Evolutionary conservation across 352 stramenopile genomes (phyloP), one percentile per base, ranked within the genome.

Genomic region (Phytophthora constricta): DNA sequence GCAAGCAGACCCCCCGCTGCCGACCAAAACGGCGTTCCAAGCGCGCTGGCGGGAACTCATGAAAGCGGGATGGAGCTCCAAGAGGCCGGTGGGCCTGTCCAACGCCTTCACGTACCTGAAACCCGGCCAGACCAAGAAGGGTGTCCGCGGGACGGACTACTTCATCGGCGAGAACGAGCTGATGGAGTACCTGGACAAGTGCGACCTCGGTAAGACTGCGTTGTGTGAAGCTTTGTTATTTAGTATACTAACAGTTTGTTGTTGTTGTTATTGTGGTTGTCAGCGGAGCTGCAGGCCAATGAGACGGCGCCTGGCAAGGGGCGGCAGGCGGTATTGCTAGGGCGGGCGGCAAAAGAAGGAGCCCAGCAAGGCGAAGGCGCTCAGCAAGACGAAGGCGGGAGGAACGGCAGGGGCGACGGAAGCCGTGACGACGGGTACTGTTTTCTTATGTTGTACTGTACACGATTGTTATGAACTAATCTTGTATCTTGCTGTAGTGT

Each of bases 11-110:
- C 39, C 39, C 39, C n/a, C 39, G 39, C n/a, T 9, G 8, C 39
- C 37, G 39, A 25, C 25, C 23, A 39, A 43, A 23, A 62, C 54
- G 43, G 42, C 43, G 10, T 55, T 62, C 55, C 43, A 37, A 25
- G 55, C 27, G 5, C 42, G 55, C n/a, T 62, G 43, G 55, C 26
- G 26, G 4, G 55, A 46, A 16, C 43, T 62, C 2, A 53, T 47
- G 19, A 47, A 46, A 31, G 31, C 42, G 17, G 55, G 42, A 19
- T 62, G 55, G 28, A 34, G 9, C 7, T 62, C 55, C 11, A 62
- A 62, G 55, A 8, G 16, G n/a, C 43, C 26, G 11, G 37, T 13
- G 4, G 43, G 55, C 1, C 28, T 62, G 5, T 62, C 55, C 4
- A 17, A 25, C 42, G 55, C 53, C 27, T 55, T 62, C 28, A 62